Evolutionary conservation across 768 basidiomycete species (phyloP).

Genomic region (Chlorophyllum brunneum): DNA sequence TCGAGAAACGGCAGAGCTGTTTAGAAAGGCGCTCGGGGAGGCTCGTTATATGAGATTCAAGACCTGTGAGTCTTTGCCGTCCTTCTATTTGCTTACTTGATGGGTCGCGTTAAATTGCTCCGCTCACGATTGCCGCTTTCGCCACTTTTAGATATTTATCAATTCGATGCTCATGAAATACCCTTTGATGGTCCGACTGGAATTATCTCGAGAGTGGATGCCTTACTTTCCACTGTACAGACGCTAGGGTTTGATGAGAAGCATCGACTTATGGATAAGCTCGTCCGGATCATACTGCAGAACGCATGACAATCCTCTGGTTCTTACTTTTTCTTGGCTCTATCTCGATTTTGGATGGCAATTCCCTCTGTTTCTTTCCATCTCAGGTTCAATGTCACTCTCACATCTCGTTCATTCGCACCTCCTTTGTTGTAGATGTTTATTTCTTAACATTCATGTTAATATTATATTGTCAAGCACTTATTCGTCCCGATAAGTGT

Average conservation of each 20-base stretch:
- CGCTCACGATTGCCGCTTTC: constrained; percentile 3
- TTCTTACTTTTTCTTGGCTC: neutral
- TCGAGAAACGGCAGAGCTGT: constrained; percentile 44
- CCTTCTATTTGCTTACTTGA: neutral
- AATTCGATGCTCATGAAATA: constrained; percentile 71
- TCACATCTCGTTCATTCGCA: too few relatives aligned
- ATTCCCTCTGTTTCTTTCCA: neutral
- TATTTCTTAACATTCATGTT: constrained; percentile 1
- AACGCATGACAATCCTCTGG: constrained; percentile 29
- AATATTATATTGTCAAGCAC: neutral
- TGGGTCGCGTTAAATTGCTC: neutral
- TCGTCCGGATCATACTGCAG: constrained; percentile 56
- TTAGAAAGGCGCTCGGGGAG: constrained; percentile 42
- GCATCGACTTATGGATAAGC: constrained; percentile 52
- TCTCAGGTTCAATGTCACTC: neutral
- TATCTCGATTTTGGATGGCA: neutral
- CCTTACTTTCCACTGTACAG: constrained; percentile 49
- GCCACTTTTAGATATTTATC: constrained; percentile 56
- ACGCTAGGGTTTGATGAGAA: constrained; percentile 44
- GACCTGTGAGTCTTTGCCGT: constrained; percentile 48
- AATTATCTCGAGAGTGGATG: constrained; percentile 60
- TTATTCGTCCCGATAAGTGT: neutral
- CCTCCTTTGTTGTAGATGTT: too few relatives aligned
- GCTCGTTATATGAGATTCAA: constrained; percentile 50
- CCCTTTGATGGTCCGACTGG: constrained; percentile 73